Percentiles rank a stretch among this genome's conserved stretches.
phyloP scores from a whole-genome alignment of 805 yeast species.

The Helenozyma baotianmanensis region DNA sequence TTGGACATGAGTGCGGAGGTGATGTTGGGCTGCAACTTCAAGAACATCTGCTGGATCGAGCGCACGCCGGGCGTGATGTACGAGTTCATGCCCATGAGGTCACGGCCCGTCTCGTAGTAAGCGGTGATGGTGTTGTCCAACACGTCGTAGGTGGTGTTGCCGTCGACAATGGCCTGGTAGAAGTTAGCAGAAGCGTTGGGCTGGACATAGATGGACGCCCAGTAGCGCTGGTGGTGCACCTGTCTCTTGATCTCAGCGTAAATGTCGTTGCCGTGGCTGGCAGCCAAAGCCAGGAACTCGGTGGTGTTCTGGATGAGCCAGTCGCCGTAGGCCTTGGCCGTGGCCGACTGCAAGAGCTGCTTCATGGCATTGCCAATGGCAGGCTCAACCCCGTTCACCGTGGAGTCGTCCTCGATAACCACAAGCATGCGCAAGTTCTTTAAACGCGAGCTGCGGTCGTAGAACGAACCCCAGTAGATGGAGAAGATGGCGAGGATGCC shows the following conservation, averaged over 20 bases:
- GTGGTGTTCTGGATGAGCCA: constrained; percentile 33
- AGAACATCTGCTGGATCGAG: constrained; percentile 30
- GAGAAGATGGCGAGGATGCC: constrained; percentile 38
- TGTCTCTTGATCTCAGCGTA: constrained; percentile 37
- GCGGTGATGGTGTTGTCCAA: constrained; percentile 30
- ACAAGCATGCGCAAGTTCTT: constrained; percentile 35
- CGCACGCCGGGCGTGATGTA: constrained; percentile 40
- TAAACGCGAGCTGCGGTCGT: constrained; percentile 24
- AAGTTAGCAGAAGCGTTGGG: constrained; percentile 43
- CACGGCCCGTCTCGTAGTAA: constrained; percentile 62
- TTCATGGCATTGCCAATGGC: constrained; percentile 26
- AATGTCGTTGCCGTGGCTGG: constrained; percentile 17
- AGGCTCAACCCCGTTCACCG: constrained; percentile 19
- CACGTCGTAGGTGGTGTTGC: constrained; percentile 27
- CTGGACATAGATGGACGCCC: constrained; percentile 58
- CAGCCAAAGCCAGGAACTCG: constrained; percentile 27
- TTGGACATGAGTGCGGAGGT: constrained; percentile 12
- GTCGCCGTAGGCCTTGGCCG: constrained; percentile 23
- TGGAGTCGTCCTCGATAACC: constrained; percentile 30
- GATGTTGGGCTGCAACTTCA: constrained; percentile 20
- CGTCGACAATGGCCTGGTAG: constrained; percentile 35
- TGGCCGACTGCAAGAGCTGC: constrained; percentile 9
- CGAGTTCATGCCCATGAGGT: constrained; percentile 43
- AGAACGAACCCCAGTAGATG: constrained; percentile 48
- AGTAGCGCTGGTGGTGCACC: constrained; percentile 53